Conservation (phyloP, 768 basidiomycete species). For the Ephemerocybe angulata region DNA sequence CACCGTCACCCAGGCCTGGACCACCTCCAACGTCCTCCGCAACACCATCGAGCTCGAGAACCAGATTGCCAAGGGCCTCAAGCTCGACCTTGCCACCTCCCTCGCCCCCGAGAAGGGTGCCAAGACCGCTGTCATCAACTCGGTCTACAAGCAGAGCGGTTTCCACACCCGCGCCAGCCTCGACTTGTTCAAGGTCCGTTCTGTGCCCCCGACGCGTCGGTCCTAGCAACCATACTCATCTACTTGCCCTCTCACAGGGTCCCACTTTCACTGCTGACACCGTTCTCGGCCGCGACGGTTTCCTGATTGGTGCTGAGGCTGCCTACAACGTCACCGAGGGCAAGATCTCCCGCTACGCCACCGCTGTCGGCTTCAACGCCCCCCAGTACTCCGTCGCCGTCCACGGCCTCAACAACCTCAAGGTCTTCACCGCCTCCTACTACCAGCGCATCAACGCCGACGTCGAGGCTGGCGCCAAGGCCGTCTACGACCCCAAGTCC, state of each 20-base stretch:
- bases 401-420: conserved; percentile 93
- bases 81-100: conserved; percentile 83
- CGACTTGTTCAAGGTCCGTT: conserved; percentile 87
- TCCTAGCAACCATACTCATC: neutral
- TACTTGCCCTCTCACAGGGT: conserved; percentile 50
- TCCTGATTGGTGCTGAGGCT: conserved; percentile 94
- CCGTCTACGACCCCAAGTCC: conserved; percentile 91
- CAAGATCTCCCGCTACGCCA: conserved; percentile 85
- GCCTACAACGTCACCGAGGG: conserved; percentile 96
- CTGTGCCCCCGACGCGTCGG: conserved; percentile 6
- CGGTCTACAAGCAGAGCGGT: conserved; percentile 93
- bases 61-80: conserved; percentile 95
- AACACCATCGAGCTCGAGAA: conserved; percentile 94
- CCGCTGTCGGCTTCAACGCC: conserved; percentile 92
- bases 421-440: conserved; percentile 92
- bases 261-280: conserved; percentile 96
- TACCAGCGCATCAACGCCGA: conserved; percentile 93
- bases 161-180: conserved; percentile 88
- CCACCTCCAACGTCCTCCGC: conserved; percentile 88
- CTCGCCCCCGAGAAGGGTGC: conserved; percentile 83
- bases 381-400: conserved; percentile 94
- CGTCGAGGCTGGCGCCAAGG: conserved; percentile 95
- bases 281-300: conserved; percentile 93
- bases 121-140: conserved; percentile 80
- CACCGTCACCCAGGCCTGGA: conserved; percentile 94